Base-by-base conservation (phyloP, 106 monocot genomes). In the Platanthera zijinensis region DNA sequence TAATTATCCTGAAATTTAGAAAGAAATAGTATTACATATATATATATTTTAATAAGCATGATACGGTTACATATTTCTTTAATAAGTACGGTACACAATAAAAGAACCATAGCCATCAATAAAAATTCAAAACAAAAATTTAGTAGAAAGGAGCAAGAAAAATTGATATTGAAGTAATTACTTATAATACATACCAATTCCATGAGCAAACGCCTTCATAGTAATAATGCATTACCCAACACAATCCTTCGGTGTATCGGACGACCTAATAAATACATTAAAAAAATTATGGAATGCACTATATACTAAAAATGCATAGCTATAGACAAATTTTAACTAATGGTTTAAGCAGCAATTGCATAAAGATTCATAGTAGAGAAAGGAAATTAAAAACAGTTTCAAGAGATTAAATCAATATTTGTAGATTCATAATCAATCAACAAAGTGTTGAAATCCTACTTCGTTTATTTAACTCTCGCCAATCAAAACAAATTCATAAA, bases 141-240 rank as follows among this genome's bases (percentile, higher is more conserved):
- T 28, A 70, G 48, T 15, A 70, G 48, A 70, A 70, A 6, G 15
- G 30, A 22, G 74, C 14, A 56, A 30, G 22, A 74, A 57, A 11
- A 19, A 21, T 39, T 32, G 14, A 52, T 48, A 51, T 21, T 66
- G 11, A 76, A n/a, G 15, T 22, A 61, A 70, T 66, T n/a, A 48
- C 9, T 49, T 51, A 25, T 66, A 14, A 32, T 48, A 10, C 81
- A 47, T 71, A 96, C 96, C 93, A 96, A 75, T 90, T 83, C 96
- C 96, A 96, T 22, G 96, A 96, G 78, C 96, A 96, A 63, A 96
- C 96, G 46, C 96, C 96, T 85, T 96, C 96, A 75, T 96, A 96
- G 75, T 96, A 96, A 86, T 96, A 96, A 78, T 89, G 93, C 96
- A 96, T 96, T 47, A 96, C 96, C 96, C 96, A 96, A 75, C 96